A percentile compares a stretch with the other conserved stretches of the same genome.
phyloP scores from a whole-genome alignment of 2,329 filamentous ascomycete species.

The Fusarium veterinarium region DNA sequence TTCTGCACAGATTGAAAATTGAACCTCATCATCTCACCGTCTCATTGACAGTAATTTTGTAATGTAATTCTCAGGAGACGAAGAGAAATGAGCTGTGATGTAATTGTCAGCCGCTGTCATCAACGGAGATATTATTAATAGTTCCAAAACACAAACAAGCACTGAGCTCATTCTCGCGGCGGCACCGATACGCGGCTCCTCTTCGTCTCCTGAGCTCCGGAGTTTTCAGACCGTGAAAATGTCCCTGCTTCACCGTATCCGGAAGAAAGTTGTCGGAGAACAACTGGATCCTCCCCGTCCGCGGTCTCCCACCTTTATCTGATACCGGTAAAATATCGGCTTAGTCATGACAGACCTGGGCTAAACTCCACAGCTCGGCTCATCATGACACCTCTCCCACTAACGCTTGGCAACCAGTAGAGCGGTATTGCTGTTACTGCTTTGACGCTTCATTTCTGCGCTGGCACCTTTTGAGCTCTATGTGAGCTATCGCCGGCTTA shows the following conservation, averaged over 20 bases:
- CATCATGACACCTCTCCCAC: constrained; percentile 49
- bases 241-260: constrained; percentile 19
- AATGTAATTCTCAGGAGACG: background rate
- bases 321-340: constrained; percentile 43
- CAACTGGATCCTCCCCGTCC: background rate
- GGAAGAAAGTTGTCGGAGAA: constrained; percentile 8
- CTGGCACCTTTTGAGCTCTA: constrained; percentile 39
- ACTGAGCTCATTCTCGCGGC: constrained; percentile 19
- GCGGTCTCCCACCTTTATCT: background rate
- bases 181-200: constrained; percentile 36
- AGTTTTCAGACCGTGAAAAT: constrained; percentile 16
- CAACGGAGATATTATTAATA: constrained; percentile 28
- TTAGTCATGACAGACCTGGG: constrained; percentile 10
- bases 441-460: constrained; percentile 20
- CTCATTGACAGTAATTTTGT: background rate
- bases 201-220: constrained; percentile 27
- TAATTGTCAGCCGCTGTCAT: constrained; percentile 26
- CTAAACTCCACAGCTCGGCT: constrained; percentile 38
- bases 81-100: constrained; percentile 35
- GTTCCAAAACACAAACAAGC: constrained; percentile 10
- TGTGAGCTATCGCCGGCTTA: constrained; percentile 41
- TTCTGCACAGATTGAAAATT: background rate
- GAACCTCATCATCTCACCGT: background rate
- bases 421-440: constrained; percentile 4
- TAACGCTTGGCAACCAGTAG: constrained; percentile 30